Conservation (phyloP, 257 asterid genomes). For the Ilex asprella region DNA sequence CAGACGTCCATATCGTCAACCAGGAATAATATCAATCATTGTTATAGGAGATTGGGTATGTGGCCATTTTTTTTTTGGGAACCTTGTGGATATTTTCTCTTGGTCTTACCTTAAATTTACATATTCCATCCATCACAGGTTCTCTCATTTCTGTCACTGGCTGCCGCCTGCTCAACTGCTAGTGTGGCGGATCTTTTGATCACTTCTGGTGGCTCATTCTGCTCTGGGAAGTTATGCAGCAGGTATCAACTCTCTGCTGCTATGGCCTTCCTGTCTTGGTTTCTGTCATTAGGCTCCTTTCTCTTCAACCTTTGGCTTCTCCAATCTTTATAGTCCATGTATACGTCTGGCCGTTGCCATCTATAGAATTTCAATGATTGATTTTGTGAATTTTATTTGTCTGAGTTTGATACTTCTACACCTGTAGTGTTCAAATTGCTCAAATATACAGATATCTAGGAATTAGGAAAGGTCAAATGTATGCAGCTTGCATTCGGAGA, state of each 20-base stretch:
- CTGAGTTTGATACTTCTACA: not conserved
- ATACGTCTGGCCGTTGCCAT: not conserved
- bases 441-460: not conserved
- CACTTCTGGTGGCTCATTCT: conserved; percentile 41
- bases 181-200: conserved; percentile 62
- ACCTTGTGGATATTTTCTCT: not conserved
- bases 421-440: not conserved
- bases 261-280: conserved; percentile 91
- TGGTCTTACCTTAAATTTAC: too few relatives aligned
- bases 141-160: conserved; percentile 64
- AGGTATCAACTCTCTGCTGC: conserved; percentile 79
- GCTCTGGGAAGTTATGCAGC: conserved; percentile 49
- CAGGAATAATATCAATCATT: conserved; percentile 49
- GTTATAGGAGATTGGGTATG: conserved; percentile 84
- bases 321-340: conserved; percentile 36
- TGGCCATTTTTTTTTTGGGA: not conserved
- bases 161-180: conserved; percentile 82
- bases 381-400: conserved; percentile 17
- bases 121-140: conserved; percentile 27
- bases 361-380: conserved; percentile 18
- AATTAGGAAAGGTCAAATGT: too few relatives aligned
- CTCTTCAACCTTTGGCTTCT: conserved; percentile 90
- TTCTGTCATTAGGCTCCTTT: conserved; percentile 63
- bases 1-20: conserved; percentile 53
- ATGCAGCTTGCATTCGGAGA: too few relatives aligned